Conservation (phyloP, 495 filamentous ascomycete genomes). For the Penicillium silybi region DNA sequence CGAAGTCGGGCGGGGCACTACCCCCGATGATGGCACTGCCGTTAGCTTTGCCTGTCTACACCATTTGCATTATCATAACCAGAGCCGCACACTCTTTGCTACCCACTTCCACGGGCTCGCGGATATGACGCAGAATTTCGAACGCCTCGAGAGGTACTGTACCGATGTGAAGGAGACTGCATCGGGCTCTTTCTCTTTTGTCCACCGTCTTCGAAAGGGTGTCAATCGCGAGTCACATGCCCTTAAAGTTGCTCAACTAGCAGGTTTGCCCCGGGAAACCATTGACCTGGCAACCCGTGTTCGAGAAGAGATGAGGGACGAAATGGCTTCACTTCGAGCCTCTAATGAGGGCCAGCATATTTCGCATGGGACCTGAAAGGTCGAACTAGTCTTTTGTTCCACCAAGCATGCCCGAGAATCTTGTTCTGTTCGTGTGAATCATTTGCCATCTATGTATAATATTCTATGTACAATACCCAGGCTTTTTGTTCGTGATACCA, state of each 20-base stretch:
- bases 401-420: neutral
- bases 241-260: constrained; percentile 84
- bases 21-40: constrained; percentile 83
- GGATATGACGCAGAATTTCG: constrained; percentile 66
- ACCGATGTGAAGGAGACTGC: constrained; percentile 77
- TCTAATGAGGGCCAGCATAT: neutral
- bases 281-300: constrained; percentile 50
- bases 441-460: neutral
- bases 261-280: constrained; percentile 63
- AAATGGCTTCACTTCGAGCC: neutral
- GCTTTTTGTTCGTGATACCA: neutral
- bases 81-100: constrained; percentile 80
- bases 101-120: constrained; percentile 89
- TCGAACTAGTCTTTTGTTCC: neutral
- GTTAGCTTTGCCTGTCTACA: constrained; percentile 85
- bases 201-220: constrained; percentile 74
- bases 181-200: constrained; percentile 70
- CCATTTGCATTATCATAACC: constrained; percentile 72
- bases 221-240: constrained; percentile 87
- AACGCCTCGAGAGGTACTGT: constrained; percentile 74
- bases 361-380: neutral
- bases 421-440: neutral
- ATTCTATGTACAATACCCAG: constrained; percentile 8
- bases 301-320: constrained; percentile 19
- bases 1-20: constrained; percentile 91